phyloP scores from a whole-genome alignment of 2,329 filamentous ascomycete species.

The Talaromyces sp. region DNA sequence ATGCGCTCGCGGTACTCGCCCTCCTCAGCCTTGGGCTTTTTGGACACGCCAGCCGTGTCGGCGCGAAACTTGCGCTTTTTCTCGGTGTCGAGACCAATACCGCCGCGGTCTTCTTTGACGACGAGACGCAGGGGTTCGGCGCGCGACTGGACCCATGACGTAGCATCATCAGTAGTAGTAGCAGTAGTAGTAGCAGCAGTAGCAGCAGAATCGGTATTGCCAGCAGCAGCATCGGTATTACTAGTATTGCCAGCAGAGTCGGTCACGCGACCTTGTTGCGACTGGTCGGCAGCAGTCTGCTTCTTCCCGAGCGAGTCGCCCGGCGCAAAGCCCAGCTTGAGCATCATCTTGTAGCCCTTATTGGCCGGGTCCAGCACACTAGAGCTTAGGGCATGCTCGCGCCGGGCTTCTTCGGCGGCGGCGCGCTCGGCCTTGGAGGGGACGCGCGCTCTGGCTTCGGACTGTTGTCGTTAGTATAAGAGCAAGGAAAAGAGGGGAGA shows the following conservation, averaged over 20 bases:
- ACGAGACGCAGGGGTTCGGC: constrained; percentile 71
- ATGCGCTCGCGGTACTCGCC: constrained; percentile 70
- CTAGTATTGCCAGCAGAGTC: not conserved
- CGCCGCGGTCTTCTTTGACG: constrained; percentile 73
- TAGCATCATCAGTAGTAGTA: not conserved
- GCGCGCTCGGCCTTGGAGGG: constrained; percentile 77
- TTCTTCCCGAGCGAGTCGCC: constrained; percentile 68
- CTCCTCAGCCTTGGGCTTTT: constrained; percentile 60
- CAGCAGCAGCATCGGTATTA: too few species aligned
- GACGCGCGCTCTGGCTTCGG: constrained; percentile 60
- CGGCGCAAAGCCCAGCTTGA: constrained; percentile 81
- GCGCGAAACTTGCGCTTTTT: constrained; percentile 72
- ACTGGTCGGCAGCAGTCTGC: constrained; percentile 2
- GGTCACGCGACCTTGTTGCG: not conserved
- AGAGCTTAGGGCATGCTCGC: constrained; percentile 71
- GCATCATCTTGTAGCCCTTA: constrained; percentile 96
- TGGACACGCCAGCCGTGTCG: constrained; percentile 52
- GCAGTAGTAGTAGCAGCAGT: not conserved
- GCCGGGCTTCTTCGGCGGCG: constrained; percentile 64
- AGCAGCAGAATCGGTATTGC: not conserved
- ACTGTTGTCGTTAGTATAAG: constrained; percentile 51
- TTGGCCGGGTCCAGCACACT: constrained; percentile 67
- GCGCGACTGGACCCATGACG: constrained; percentile 30
- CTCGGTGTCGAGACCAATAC: constrained; percentile 78
- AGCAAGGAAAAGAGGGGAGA: constrained; percentile 1